These are phyloP conservation scores for Coemansia sp. DNA, from an alignment of 192 early-diverging fungal species.

Conservation along the genomic window DNA sequence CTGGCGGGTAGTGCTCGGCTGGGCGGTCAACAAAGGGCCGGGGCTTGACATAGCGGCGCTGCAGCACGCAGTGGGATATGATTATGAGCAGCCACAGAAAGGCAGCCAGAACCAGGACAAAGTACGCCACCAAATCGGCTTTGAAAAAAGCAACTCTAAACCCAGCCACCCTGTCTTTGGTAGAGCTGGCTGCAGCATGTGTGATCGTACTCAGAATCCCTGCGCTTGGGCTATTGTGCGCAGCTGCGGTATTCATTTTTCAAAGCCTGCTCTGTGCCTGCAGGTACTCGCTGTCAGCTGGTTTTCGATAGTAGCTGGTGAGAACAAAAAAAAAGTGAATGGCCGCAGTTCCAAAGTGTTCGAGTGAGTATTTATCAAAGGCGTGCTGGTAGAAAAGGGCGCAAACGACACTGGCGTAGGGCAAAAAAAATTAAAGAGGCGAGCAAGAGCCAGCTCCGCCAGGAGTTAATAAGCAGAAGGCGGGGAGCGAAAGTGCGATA, in stretches of 20 bases:
- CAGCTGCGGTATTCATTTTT: slow-evolving; percentile 11
- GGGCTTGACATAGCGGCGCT: slow-evolving; percentile 46
- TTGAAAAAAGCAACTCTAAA: slow-evolving; percentile 8
- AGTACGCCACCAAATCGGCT: slow-evolving; percentile 24
- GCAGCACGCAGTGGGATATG: slow-evolving; percentile 46
- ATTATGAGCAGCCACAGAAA: slow-evolving; percentile 37
- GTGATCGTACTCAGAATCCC: slow-evolving; percentile 14
- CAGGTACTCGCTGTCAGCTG: slow-evolving; percentile 11
- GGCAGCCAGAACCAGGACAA: slow-evolving; percentile 26
- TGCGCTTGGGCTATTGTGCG: slow-evolving; percentile 33
- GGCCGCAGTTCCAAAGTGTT: neutral
- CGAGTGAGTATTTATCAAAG: neutral
- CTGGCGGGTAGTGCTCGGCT: slow-evolving; percentile 62
- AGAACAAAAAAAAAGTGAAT: neutral
- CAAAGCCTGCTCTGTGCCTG: slow-evolving; percentile 3
- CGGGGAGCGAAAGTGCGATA: neutral
- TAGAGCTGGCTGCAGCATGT: slow-evolving; percentile 5
- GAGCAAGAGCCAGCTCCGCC: neutral
- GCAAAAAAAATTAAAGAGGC: neutral
- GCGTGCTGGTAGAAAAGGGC: neutral
- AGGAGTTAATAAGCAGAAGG: neutral
- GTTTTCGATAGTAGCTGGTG: neutral
- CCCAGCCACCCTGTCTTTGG: slow-evolving; percentile 6
- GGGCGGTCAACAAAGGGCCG: slow-evolving; percentile 47
- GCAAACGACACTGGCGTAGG: no score